Evolutionary conservation across 495 filamentous ascomycete species (phyloP), one percentile per base, ranked within the genome.

Genomic region (Arthonia radiata): DNA sequence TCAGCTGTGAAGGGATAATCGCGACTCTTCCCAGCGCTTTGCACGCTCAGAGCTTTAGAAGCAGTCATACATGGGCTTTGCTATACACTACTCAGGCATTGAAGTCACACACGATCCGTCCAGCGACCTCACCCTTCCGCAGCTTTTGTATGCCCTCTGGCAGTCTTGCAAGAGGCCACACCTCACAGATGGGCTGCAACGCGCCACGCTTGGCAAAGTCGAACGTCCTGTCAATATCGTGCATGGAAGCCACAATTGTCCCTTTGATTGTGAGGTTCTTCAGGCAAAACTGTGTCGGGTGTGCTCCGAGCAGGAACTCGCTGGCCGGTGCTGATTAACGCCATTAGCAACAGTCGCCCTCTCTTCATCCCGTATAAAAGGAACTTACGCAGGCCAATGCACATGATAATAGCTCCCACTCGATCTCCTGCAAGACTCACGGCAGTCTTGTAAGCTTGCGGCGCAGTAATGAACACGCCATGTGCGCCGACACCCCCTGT

Each of bases 391-490:
- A 42, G 26, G 4, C 33, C 50, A 26, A 56, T 52, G 33, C 53
- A 58, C 56, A 62, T 59, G 11, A 62, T 38, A 12, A 42, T 43
- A 2, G 39, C 45, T 3, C 54, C 49, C 15, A 56, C 36, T 3
- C 57, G 48, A 13, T 42, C 30, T 1, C 56, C 56, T 10, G 55
- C 36, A 25, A 43, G 55, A 2, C 16, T 17, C 4, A 37, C 3
- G 13, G 37, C 30, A 18, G 22, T 17, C 8, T 32, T 49, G 31
- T 59, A 61, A 3, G 54, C 52, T 8, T 50, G 48, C 0, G 49
- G 50, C 2, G 58, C 58, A 1, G 54, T 60, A 15, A 60, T 53
- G 17, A 61, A 48, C 0, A 61, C 54, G 0, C 56, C 55, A 32
- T 64, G 56, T 1, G 46, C 56, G 1, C 54, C 59, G 7, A 57